These are phyloP conservation scores for Colletotrichum tofieldiae DNA, from an alignment of 2,329 filamentous ascomycete species.

Conservation along the genomic window DNA sequence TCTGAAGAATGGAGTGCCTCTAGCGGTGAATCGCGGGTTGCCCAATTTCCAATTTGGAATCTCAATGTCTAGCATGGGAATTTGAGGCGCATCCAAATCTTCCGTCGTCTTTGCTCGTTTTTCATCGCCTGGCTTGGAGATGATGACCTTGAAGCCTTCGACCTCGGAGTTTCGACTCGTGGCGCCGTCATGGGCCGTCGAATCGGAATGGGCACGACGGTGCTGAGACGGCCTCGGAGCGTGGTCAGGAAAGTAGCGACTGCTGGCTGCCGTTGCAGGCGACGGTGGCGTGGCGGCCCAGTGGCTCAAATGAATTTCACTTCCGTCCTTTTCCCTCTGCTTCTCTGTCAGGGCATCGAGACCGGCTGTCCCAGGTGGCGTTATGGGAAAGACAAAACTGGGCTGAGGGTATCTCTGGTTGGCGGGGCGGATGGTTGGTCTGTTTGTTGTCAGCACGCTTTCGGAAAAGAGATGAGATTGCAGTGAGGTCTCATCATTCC, in stretches of 20 bases:
- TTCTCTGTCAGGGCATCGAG: constrained; percentile 62
- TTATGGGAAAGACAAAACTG: constrained; percentile 72
- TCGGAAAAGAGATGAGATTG: constrained; percentile 30
- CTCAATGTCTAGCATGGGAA: constrained; percentile 77
- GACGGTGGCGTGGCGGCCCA: constrained; percentile 60
- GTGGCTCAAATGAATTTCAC: constrained; percentile 54
- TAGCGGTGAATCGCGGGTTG: constrained; percentile 83
- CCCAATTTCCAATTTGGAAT: constrained; percentile 91
- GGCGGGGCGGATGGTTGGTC: constrained; percentile 74
- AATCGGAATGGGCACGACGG: constrained; percentile 81
- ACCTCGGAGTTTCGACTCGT: constrained; percentile 70
- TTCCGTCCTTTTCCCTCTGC: constrained; percentile 46
- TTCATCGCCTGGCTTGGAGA: constrained; percentile 78
- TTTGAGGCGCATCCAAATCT: constrained; percentile 61
- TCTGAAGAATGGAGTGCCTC: constrained; percentile 83
- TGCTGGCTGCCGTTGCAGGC: constrained; percentile 48
- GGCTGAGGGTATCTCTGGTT: constrained; percentile 75
- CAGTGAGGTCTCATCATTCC: constrained; percentile 36
- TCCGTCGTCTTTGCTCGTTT: constrained; percentile 75
- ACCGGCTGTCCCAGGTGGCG: constrained; percentile 72
- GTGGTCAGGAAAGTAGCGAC: constrained; percentile 52
- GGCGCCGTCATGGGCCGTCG: constrained; percentile 77
- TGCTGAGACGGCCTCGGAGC: constrained; percentile 55
- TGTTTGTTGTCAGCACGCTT: constrained; percentile 51
- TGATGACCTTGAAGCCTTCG: constrained; percentile 84